Conservation (phyloP, 805 yeast species). For the Cyberlindnera meyerae region DNA sequence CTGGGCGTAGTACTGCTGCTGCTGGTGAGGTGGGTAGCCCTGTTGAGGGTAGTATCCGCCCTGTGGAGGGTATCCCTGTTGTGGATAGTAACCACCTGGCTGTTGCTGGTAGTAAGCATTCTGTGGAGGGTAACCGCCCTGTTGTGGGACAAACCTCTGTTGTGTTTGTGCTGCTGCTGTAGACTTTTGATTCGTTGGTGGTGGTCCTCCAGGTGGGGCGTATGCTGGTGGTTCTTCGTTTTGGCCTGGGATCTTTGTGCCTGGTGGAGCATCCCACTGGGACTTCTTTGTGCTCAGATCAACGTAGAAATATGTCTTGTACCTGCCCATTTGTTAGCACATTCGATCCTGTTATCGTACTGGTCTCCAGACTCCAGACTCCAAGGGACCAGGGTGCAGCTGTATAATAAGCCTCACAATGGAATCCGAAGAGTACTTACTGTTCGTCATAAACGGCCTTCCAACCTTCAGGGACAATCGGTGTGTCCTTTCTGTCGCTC, state of each 20-base stretch:
- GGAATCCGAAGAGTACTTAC: too few species aligned
- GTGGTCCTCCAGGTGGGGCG: conserved; percentile 12
- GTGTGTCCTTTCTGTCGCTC: conserved; percentile 28
- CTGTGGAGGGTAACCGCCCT: conserved; percentile 25
- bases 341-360: too few species aligned
- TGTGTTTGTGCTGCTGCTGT: conserved; percentile 5
- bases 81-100: conserved; percentile 24
- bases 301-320: conserved; percentile 78
- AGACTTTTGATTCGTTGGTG: conserved; percentile 5
- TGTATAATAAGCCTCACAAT: too few species aligned
- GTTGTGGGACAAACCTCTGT: conserved; percentile 6
- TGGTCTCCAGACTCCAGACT: too few species aligned
- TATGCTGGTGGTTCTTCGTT: conserved; percentile 39
- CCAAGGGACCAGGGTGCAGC: too few species aligned
- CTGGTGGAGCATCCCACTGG: conserved; percentile 86
- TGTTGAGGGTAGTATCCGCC: conserved; percentile 19
- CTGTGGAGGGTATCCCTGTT: conserved; percentile 24
- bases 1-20: conserved; percentile 22
- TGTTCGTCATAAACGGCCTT: conserved; percentile 66
- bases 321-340: too few species aligned
- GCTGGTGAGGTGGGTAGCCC: conserved; percentile 29
- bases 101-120: conserved; percentile 23
- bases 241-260: conserved; percentile 39
- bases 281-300: conserved; percentile 64
- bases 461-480: conserved; percentile 66